Conservation (phyloP, 371 early-diverging fungal species). For the Dinochytrium kinnereticum region DNA sequence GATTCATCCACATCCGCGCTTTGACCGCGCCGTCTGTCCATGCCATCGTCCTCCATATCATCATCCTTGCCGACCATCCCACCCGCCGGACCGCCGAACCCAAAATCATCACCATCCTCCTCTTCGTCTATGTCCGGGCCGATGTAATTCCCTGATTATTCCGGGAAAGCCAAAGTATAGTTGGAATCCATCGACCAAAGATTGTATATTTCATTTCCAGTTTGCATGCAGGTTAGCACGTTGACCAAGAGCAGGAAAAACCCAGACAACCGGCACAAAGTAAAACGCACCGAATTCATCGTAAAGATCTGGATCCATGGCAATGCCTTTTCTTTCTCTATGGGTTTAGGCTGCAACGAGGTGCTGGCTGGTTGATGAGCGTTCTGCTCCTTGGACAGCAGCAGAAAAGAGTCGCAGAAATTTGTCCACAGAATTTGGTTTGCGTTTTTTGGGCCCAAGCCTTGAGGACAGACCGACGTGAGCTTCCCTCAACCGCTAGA, state of each 20-base stretch:
- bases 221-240: too few species aligned
- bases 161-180: neutral
- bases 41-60: constrained; percentile 30
- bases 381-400: too few species aligned
- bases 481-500: too few species aligned
- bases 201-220: too few species aligned
- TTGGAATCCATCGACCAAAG: neutral
- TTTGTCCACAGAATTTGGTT: too few species aligned
- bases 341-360: too few species aligned
- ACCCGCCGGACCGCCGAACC: constrained; percentile 44
- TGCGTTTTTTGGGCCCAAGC: too few species aligned
- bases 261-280: neutral
- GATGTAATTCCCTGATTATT: constrained; percentile 83
- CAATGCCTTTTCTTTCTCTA: too few species aligned
- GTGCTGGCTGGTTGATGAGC: too few species aligned
- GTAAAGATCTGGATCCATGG: constrained; percentile 59
- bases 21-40: constrained; percentile 9
- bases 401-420: too few species aligned
- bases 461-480: too few species aligned
- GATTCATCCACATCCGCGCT: constrained; percentile 27
- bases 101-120: constrained; percentile 59
- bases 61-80: constrained; percentile 18
- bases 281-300: constrained; percentile 82
- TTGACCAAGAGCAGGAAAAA: neutral
- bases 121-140: constrained; percentile 87